Evolutionary conservation across 192 early-diverging fungal species (phyloP), one percentile per base, ranked within the genome.

Genomic region (Mortierella antarctica): DNA sequence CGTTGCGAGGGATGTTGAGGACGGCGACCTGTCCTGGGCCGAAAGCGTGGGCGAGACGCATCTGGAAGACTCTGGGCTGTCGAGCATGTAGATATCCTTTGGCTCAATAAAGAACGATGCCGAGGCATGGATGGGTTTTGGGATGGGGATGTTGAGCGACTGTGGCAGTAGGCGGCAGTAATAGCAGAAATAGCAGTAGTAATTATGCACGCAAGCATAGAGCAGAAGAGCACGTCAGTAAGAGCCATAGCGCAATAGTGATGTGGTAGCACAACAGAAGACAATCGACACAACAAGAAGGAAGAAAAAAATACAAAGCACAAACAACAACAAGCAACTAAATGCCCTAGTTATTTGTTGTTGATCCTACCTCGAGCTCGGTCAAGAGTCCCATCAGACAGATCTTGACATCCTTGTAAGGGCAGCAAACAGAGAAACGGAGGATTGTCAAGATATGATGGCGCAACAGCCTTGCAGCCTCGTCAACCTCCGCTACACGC

Each of bases 71-170:
- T 61, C 59, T 46, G 82, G 65, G 49, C 83, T 86, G 73, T 89
- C 87, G 57, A 89, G 76, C 18, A 85, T 76, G 54, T 85, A 83
- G 9, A 89, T 79, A 55, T 87, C 88, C 44, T 87, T 71, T 11
- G 83, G 55, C 7, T 82, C 64, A n/a, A 89, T 86, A 46, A 86
- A 89, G 59, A 85, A 85, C 0, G 88, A 89, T 8, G 88, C 86
- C n/a, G 86, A 87, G 4, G 66, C 63, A 49, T 85, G 72, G 39
- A 83, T 79, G 11, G 86, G 78, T 56, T 71, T 75, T 44, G 88
- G 88, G 15, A 85, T 82, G 6, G 84, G 85, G 31, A 87, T 81
- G 62, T 67, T 57, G 18, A 74, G 65, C 14, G 71, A 47, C 82
- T 87, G 67, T 59, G 31, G 54, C 39, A 57, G 57, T 59, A 54